Evolutionary conservation across 208 protist species (phyloP), one percentile per base, ranked within the genome.

Genomic region (Blechomonas ayalai): DNA sequence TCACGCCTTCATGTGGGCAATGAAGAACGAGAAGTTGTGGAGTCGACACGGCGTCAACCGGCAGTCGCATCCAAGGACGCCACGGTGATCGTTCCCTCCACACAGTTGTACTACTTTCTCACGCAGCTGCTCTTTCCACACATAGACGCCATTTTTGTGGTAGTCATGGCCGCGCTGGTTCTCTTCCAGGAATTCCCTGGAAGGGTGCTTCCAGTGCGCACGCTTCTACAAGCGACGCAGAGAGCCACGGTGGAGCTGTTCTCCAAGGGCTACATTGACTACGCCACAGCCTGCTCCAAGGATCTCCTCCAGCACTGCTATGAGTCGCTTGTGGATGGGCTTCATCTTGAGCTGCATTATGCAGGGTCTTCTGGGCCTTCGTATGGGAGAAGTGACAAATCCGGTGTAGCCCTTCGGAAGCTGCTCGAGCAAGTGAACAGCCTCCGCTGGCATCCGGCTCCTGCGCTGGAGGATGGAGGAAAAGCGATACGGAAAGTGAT

Each of bases 61-160:
- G n/a, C n/a, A n/a, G n/a, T n/a, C n/a, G n/a, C n/a, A n/a, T n/a
- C n/a, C n/a, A n/a, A n/a, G n/a, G n/a, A n/a, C n/a, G n/a, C n/a
- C 4, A 15, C 31, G 26, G 23, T 18, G 7, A 7, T 38, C 26
- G 37, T 60, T 15, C 53, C 53, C 10, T 23, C 36, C 15, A 77
- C 65, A 2, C 58, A 28, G 15, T 63, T 78, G 44, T 69, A 65
- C 48, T 50, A 75, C 48, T 83, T 83, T 22, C 47, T 69, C 13
- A 34, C 68, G 19, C 69, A 72, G 55, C 64, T 83, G 10, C 38
- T 83, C 18, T 62, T 72, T 39, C 74, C 74, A n/a, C 61, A 83
- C 36, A 44, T 79, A 7, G 69, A 83, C 34, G 66, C 67, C 16
- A 40, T 78, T 33, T 75, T 62, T 50, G 48, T 60, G 13, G 54